These are phyloP conservation scores for Torulaspora pretoriensis DNA, from an alignment of 1,139 yeast genomes.

Conservation along the genomic window DNA sequence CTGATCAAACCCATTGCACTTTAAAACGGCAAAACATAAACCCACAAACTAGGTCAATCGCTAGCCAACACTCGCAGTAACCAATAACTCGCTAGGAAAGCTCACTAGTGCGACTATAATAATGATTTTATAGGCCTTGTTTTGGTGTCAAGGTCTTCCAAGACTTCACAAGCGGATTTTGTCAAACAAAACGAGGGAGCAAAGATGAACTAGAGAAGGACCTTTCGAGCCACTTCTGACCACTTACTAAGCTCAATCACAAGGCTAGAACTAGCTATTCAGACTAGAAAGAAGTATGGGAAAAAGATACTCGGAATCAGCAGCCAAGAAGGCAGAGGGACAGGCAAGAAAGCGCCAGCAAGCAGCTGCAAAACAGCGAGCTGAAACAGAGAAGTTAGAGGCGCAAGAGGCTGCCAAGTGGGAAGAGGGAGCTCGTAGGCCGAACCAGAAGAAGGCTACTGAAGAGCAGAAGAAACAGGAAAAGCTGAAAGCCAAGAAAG, in stretches of 20 bases:
- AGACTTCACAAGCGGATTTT: neutral
- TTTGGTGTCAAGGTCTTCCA: neutral
- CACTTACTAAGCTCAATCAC: neutral
- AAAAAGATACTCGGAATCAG: constrained; percentile 36
- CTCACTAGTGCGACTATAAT: neutral
- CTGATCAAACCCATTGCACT: constrained; percentile 22
- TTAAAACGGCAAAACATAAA: constrained; percentile 1
- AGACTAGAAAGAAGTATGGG: constrained; percentile 27
- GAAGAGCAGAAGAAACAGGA: constrained; percentile 35
- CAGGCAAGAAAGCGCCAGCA: constrained; percentile 35
- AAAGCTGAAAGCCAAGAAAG: constrained; percentile 31
- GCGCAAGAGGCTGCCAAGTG: constrained; percentile 35
- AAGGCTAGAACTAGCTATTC: neutral
- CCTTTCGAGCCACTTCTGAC: neutral
- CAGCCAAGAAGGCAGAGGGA: constrained; percentile 36
- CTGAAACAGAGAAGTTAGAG: constrained; percentile 25
- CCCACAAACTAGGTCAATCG: neutral
- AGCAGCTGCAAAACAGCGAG: constrained; percentile 28
- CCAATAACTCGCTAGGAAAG: neutral
- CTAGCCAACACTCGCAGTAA: neutral
- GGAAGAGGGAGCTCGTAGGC: constrained; percentile 39
- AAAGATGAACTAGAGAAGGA: neutral
- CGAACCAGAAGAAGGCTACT: constrained; percentile 25
- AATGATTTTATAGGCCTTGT: neutral
- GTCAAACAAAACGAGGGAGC: constrained; percentile 6